Evolutionary conservation across 306 rosid genomes (phyloP), one percentile per base, ranked within the genome.

Genomic region (Morella rubra): DNA sequence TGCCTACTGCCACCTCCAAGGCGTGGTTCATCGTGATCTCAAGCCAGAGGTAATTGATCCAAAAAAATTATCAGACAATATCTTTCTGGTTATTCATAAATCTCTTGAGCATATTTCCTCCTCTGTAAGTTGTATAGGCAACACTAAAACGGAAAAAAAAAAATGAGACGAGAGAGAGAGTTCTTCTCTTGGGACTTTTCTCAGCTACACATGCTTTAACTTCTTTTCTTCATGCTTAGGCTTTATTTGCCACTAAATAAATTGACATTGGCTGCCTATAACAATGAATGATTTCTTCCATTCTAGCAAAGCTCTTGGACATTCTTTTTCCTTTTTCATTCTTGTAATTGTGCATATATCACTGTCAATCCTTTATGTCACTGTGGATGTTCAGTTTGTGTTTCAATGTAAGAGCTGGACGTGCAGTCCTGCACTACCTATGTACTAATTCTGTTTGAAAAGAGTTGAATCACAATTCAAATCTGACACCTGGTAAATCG

Each of bases 21-120:
- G 91, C 10, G 91, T 88, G 71, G 89, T 88, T 77, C 85, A 81
- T 58, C 85, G 85, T 24, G 90, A 89, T 72, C 87, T 89, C 79
- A 89, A 86, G 82, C 98, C 98, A 18, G 96, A 93, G 98, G 98
- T 93, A 83, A 74, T 75, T 81, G 74, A 45, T 80, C 69, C 75
- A 72, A 51, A 61, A n/a, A 70, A 69, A 58, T 80, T 46, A 60
- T 76, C 16, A 45, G 50, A 49, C 19, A 54, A 72, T 67, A 27
- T 47, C 52, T 60, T 62, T 56, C 13, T 67, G 68, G 44, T 47
- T 41, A n/a, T 56, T 65, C 45, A 22, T 24, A 55, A 65, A 76
- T 20, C 11, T 64, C 72, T 5, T 15, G 65, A 40, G 6, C 8
- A 65, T 37, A 65, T 65, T 65, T 13, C 8, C 42, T 37, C 44